Percentiles rank a stretch among this genome's conserved stretches.
phyloP scores from a whole-genome alignment of 352 stramenopile genomes.

The Aphanomyces cochlioides region DNA sequence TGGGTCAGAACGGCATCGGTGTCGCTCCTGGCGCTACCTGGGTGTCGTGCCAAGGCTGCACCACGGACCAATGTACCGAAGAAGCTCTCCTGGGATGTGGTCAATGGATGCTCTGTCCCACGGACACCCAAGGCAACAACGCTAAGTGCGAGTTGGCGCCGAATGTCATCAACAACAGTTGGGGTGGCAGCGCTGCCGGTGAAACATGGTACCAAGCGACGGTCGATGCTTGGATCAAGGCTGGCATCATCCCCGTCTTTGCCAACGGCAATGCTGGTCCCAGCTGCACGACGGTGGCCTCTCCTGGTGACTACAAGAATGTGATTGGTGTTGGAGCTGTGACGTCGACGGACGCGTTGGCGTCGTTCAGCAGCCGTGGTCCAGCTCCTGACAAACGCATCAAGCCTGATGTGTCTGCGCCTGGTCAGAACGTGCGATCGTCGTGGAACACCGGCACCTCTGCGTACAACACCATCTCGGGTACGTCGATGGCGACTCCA shows the following conservation, averaged over 20 bases:
- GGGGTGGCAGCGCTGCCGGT: slow-evolving; percentile 38
- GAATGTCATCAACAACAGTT: slow-evolving; percentile 60
- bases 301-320: slow-evolving; percentile 44
- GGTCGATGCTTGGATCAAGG: slow-evolving; percentile 45
- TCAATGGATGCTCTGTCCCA: slow-evolving; percentile 57
- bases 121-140: slow-evolving; percentile 48
- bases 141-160: slow-evolving; percentile 45
- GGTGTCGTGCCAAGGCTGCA: slow-evolving; percentile 59
- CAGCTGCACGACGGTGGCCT: slow-evolving; percentile 37
- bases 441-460: slow-evolving; percentile 40
- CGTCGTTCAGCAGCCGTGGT: slow-evolving; percentile 43
- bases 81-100: slow-evolving; percentile 40
- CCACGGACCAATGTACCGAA: slow-evolving; percentile 4
- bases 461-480: slow-evolving; percentile 39
- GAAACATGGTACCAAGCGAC: slow-evolving; percentile 39
- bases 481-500: slow-evolving; percentile 48
- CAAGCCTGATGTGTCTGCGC: slow-evolving; percentile 33
- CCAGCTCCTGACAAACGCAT: slow-evolving; percentile 19
- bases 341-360: slow-evolving; percentile 35
- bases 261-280: slow-evolving; percentile 47
- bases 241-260: slow-evolving; percentile 55
- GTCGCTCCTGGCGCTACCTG: slow-evolving; percentile 51
- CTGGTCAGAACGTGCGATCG: slow-evolving; percentile 44
- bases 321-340: slow-evolving; percentile 15
- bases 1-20: slow-evolving; percentile 36